Evolutionary conservation across 192 early-diverging fungal species (phyloP).

Genomic region (Coemansia sp.): DNA sequence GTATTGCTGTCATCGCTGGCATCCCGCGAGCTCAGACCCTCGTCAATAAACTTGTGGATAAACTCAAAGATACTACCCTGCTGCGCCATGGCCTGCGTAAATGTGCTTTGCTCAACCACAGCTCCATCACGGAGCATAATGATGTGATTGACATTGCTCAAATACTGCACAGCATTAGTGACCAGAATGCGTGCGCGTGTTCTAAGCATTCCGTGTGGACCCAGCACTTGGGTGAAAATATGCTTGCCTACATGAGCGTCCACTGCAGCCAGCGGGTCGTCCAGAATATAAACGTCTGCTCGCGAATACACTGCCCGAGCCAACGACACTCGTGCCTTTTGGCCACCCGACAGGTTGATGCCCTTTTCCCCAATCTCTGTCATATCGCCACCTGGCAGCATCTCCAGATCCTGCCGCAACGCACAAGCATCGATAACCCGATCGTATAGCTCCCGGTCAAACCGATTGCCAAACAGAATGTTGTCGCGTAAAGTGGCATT

Average conservation of each 20-base stretch:
- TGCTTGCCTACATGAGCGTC: slow-evolving; percentile 64
- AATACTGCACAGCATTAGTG: slow-evolving; percentile 59
- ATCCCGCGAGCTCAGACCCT: slow-evolving; percentile 14
- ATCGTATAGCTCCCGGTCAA: slow-evolving; percentile 56
- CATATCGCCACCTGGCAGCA: slow-evolving; percentile 58
- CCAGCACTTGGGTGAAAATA: slow-evolving; percentile 57
- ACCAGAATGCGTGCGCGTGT: slow-evolving; percentile 58
- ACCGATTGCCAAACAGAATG: slow-evolving; percentile 63
- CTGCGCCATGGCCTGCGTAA: slow-evolving; percentile 48
- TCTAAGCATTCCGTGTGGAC: slow-evolving; percentile 51
- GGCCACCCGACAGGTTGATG: slow-evolving; percentile 62
- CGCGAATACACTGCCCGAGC: slow-evolving; percentile 67
- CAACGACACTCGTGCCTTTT: slow-evolving; percentile 63
- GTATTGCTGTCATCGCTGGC: slow-evolving; percentile 17
- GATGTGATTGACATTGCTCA: slow-evolving; percentile 51
- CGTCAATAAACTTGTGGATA: slow-evolving; percentile 38
- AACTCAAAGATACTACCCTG: slow-evolving; percentile 53
- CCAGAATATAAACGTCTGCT: slow-evolving; percentile 65
- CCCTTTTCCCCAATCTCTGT: slow-evolving; percentile 67
- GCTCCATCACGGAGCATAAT: slow-evolving; percentile 54
- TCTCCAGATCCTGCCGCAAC: slow-evolving; percentile 55
- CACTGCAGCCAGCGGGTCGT: slow-evolving; percentile 73
- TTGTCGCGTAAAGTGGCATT: slow-evolving; percentile 66
- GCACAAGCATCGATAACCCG: slow-evolving; percentile 59
- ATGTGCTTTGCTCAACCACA: slow-evolving; percentile 54